Percentiles rank a stretch among this genome's conserved stretches.
phyloP scores from a whole-genome alignment of 2,329 filamentous ascomycete genomes.

The Ramularia collo-cygni region DNA sequence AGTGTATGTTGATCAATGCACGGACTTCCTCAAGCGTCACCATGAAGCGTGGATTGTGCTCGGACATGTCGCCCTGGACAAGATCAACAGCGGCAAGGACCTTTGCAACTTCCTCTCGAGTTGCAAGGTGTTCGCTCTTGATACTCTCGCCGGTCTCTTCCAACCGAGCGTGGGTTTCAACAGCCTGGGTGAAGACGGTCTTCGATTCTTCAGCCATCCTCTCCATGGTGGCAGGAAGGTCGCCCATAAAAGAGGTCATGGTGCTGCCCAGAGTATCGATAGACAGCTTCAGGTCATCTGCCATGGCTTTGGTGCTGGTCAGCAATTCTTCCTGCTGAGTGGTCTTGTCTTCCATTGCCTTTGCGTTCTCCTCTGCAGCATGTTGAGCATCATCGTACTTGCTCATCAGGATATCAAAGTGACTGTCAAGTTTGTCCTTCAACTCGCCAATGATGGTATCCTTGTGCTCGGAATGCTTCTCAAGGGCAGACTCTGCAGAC shows the following conservation, averaged over 20 bases:
- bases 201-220: conserved; percentile 83
- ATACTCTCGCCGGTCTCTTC: conserved; percentile 68
- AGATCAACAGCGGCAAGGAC: conserved; percentile 65
- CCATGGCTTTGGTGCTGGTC: conserved; percentile 66
- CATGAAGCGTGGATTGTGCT: conserved; percentile 83
- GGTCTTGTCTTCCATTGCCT: conserved; percentile 66
- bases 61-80: conserved; percentile 69
- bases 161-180: conserved; percentile 67
- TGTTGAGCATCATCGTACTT: conserved; percentile 85
- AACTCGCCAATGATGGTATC: conserved; percentile 49
- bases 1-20: conserved; percentile 74
- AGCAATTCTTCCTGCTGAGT: conserved; percentile 67
- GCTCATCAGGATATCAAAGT: conserved; percentile 69
- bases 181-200: conserved; percentile 75
- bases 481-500: conserved; percentile 46
- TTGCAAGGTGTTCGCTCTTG: conserved; percentile 74
- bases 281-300: conserved; percentile 79
- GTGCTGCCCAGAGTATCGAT: conserved; percentile 74
- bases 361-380: conserved; percentile 65
- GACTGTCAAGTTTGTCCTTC: conserved; percentile 60
- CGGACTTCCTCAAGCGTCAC: conserved; percentile 82
- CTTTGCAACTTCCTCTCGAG: conserved; percentile 72
- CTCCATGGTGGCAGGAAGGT: conserved; percentile 60
- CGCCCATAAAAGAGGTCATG: conserved; percentile 40
- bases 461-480: conserved; percentile 55